Base-by-base conservation (phyloP, 164 flowering plant genomes). In the Liriodendron chinense region DNA sequence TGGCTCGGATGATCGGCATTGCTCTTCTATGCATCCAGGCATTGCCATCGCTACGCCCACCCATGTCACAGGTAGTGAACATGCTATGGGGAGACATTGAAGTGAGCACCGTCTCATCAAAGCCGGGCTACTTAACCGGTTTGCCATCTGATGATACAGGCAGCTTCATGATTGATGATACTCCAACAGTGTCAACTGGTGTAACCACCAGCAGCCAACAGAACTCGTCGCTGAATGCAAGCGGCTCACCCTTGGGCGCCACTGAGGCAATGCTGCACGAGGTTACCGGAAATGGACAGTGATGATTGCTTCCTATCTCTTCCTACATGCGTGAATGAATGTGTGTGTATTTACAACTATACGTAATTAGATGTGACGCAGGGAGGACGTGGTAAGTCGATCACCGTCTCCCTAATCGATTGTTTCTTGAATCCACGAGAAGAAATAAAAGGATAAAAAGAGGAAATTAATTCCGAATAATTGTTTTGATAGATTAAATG, bases 11-110 rank as follows among this genome's bases (percentile, higher is more conserved):
- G n/a, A 80, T 89, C 14, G 81, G 85, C 24, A 70, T 89, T 9
- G 83, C 87, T 26, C 87, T 90, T 49, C 34, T 90, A 72, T 90
- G 94, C 87, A 90, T 86, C 9, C 94, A 90, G 77, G 79, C 92
- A 22, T 85, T 90, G 25, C 94, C 92, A 69, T 25, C 57, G 28
- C 77, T 82, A 16, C 84, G 92, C 6, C 94, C 92, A 4, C 23
- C 86, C 21, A 90, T 90, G 92, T 88, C 94, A 2, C 88, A 90
- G 4, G 91, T 83, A n/a, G 78, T 86, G 14, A 88, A 87, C 16
- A 90, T 90, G 92, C 81, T 90, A 20, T 49, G 84, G 2, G 91
- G 94, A 69, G 94, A 90, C 70, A 76, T 80, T 9, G 92, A 90
- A 74, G 92, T 88, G 50, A 56, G 71, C 67, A 23, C 80, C 7